Base-by-base conservation (phyloP, 176 grass and related monocot species). In the Paspalum notatum region DNA sequence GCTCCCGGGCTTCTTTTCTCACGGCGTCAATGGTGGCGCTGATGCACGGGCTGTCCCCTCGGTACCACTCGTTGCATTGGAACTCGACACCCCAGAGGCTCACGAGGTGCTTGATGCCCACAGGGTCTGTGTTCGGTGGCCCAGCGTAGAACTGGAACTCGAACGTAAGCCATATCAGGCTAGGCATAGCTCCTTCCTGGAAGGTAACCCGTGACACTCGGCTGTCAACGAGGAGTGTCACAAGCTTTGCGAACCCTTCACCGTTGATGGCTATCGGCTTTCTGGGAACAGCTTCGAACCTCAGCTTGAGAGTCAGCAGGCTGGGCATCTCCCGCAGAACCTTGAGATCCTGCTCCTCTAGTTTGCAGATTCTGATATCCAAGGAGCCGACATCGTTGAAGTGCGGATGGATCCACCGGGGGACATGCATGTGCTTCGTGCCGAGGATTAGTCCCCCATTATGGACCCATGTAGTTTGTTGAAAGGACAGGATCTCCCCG, bases 131-230 rank as follows among this genome's bases (percentile, higher is more conserved):
- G 11, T 57, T 11, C 11, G n/a, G 55, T 22, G 9, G 18, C 20
- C 55, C 55, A 57, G 20, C 55, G n/a, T 57, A 57, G 55, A 57
- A 57, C 55, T 57, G 55, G 55, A 57, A 57, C n/a, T 22, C 3
- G 55, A 57, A 57, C 0, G 0, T 0, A 22, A 57, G 55, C 0
- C 0, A 0, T 0, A 0, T 0, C 8, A 57, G n/a, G 0, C 20
- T 22, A 0, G 55, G 55, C 55, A 57, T 57, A 22, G 55, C 55
- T 22, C 55, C 55, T 57, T 57, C n/a, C n/a, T 22, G 55, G 55
- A 57, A 57, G 55, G 8, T 57, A 57, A 57, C 0, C 20, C 55
- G 8, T 10, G 55, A 20, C n/a, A 57, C 55, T 57, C 55, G 55
- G 55, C 55, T 57, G 55, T 57, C n/a, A 11, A 57, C 9, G 22